Conservation (phyloP, 192 early-diverging fungal genomes). For the Cetraspora pellucida region DNA sequence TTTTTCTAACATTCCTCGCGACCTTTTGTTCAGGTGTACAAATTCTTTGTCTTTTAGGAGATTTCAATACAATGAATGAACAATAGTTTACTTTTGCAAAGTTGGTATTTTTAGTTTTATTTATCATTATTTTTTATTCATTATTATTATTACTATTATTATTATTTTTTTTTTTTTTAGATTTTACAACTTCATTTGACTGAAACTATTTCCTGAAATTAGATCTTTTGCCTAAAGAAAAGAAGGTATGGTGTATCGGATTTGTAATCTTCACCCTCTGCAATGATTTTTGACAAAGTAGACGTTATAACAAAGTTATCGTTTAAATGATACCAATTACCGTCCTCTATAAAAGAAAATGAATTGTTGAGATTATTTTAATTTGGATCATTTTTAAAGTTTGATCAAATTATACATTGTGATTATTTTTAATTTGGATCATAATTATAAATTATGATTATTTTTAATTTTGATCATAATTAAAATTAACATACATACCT, state of each 20-base stretch:
- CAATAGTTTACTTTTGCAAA: no score
- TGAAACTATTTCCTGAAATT: no score
- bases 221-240: slow-evolving; percentile 40
- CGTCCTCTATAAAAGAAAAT: not conserved
- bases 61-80: no score
- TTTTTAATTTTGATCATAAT: not conserved
- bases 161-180: no score
- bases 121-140: no score
- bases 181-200: no score
- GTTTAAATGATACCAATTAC: slow-evolving; percentile 42
- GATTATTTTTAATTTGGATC: not conserved
- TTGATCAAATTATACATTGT: not conserved
- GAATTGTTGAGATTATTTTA: not conserved
- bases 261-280: slow-evolving; percentile 28
- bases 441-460: not conserved
- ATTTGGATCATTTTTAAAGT: not conserved
- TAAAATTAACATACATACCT: not conserved
- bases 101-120: no score
- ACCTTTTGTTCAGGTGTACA: no score
- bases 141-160: no score
- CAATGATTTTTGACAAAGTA: slow-evolving; percentile 35
- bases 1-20: no score
- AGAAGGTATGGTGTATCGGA: slow-evolving; percentile 53
- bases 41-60: no score
- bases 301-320: slow-evolving; percentile 41